Base-by-base conservation (phyloP, 2,329 filamentous ascomycete species). In the Aspergillus sergii region DNA sequence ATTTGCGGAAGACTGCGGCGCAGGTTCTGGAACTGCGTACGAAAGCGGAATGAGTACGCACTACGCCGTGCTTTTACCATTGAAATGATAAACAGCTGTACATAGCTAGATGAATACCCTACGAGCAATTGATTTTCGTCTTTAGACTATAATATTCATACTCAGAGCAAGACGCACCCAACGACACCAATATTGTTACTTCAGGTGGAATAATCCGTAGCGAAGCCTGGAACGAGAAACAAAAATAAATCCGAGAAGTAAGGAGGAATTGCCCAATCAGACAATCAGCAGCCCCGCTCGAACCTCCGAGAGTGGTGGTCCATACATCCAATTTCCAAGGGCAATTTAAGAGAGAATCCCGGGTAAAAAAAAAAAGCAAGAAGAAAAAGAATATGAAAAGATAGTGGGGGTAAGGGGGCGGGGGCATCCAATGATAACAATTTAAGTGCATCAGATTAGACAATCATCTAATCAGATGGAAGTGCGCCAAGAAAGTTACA, bases 1-100 rank as follows among this genome's bases (percentile, higher is more conserved):
- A 89, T 26, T 70, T 89, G 71, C 78, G 81, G 66, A 84, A 81
- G 63, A 76, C 78, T 62, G 78, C 79, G n/a, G 75, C 76, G 26
- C 79, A 82, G 55, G 68, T 77, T 53, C 56, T 79, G 57, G 66
- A 71, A 34, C 84, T 81, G 76, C 69, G 73, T 10, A 9, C 26
- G 34, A 30, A 50, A 43, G 39, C 9, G 21, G 54, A 55, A 14
- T 48, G 26, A 59, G 51, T 10, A n/a, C 39, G 16, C 39, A n/a
- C 39, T 4, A 57, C 19, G n/a, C 26, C 5, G 34, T 28, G 21
- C 46, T 28, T 41, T 54, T 34, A 5, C 19, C 19, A 57, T 64
- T 50, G 9, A 30, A 28, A 50, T 19, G 46, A 53, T 54, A 60
- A 28, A 65, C 36, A 60, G n/a, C 36, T 48, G 51, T 60, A 51